Conservation (phyloP, 2,329 filamentous ascomycete genomes). For the Mariannaea elegans region DNA sequence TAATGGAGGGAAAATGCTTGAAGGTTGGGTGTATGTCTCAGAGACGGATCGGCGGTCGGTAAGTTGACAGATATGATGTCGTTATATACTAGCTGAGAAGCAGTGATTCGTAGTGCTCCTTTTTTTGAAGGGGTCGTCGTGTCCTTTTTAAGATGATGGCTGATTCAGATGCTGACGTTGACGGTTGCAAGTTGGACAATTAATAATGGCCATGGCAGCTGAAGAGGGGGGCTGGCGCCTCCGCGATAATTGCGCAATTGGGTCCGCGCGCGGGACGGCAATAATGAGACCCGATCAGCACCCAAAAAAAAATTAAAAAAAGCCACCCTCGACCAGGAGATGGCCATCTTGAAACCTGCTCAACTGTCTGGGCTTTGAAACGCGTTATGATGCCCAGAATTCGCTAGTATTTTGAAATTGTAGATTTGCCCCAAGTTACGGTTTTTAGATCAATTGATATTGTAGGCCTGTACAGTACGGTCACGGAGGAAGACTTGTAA, state of each 20-base stretch:
- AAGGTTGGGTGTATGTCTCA: constrained; percentile 13
- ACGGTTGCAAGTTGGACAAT: constrained; percentile 26
- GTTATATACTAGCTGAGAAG: neutral
- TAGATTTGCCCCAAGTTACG: too few species aligned
- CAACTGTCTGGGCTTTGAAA: constrained; percentile 32
- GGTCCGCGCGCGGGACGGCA: constrained; percentile 14
- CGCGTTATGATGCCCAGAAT: constrained; percentile 19
- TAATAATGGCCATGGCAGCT: constrained; percentile 34
- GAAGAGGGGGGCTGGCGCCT: neutral
- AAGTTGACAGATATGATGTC: neutral
- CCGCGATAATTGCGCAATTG: constrained; percentile 42
- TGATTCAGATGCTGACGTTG: constrained; percentile 26
- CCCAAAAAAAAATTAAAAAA: neutral
- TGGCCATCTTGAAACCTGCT: constrained; percentile 40
- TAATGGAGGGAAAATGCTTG: constrained; percentile 19
- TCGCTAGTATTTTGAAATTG: neutral
- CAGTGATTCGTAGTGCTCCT: neutral
- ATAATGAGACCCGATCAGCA: constrained; percentile 3
- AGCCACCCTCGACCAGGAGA: too few species aligned
- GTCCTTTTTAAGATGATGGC: constrained; percentile 16
- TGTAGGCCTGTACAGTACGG: too few species aligned
- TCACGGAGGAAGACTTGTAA: too few species aligned
- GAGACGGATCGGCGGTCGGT: neutral
- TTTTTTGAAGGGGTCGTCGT: constrained; percentile 4
- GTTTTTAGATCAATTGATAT: neutral